A percentile compares a stretch with the other conserved stretches of the same genome.
Evolutionary conservation across 768 basidiomycete genomes (phyloP).

Genomic region (Artomyces pyxidatus): DNA sequence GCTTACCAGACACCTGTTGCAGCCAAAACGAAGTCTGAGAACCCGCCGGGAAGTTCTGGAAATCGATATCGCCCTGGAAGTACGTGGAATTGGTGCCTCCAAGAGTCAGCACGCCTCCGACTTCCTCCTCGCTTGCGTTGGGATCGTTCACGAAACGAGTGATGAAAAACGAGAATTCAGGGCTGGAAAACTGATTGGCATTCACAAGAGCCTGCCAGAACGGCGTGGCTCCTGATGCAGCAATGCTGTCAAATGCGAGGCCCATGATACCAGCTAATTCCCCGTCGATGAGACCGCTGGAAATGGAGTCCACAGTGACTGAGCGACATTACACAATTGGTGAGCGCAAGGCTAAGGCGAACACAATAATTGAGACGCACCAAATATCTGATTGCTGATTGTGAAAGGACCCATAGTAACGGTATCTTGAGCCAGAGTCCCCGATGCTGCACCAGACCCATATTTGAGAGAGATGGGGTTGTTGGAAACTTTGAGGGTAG

Average conservation of each 20-base stretch:
- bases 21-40: constrained; percentile 50
- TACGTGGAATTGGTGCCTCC: constrained; percentile 56
- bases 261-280: constrained; percentile 67
- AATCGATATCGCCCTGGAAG: constrained; percentile 68
- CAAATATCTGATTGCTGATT: constrained; percentile 43
- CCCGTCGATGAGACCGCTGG: constrained; percentile 38
- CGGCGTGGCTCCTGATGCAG: constrained; percentile 45
- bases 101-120: constrained; percentile 66
- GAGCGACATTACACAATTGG: not conserved
- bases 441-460: constrained; percentile 62
- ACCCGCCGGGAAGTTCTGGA: constrained; percentile 37
- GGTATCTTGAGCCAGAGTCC: constrained; percentile 47
- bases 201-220: constrained; percentile 57
- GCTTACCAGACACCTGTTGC: constrained; percentile 44
- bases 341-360: not conserved
- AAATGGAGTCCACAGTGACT: constrained; percentile 46
- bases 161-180: constrained; percentile 61
- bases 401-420: constrained; percentile 61
- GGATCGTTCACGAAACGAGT: constrained; percentile 37
- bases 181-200: constrained; percentile 33
- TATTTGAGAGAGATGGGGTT: constrained; percentile 40
- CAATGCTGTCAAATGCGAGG: constrained; percentile 56
- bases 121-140: constrained; percentile 28
- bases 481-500: constrained; percentile 24
- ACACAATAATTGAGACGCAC: not conserved